phyloP scores from a whole-genome alignment of 2,329 filamentous ascomycete species.

The Hymenoscyphus occultus region DNA sequence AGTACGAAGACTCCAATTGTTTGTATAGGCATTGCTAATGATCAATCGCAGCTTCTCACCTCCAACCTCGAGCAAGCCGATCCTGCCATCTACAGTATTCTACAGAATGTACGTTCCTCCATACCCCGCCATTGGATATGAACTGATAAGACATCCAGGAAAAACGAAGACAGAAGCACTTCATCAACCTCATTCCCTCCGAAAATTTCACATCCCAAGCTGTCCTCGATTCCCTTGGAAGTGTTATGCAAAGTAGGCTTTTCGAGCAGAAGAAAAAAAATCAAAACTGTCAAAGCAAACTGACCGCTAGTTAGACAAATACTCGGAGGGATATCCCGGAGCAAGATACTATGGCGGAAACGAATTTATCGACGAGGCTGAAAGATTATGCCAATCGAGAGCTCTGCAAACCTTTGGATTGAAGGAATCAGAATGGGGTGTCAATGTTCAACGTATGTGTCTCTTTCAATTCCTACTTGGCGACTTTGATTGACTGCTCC shows the following conservation, averaged over 20 bases:
- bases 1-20: conserved; percentile 39
- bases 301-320: conserved; percentile 67
- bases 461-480: not conserved
- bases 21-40: conserved; percentile 16
- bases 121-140: conserved; percentile 10
- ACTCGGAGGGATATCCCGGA: conserved; percentile 96
- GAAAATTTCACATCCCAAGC: conserved; percentile 96
- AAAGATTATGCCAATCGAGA: conserved; percentile 84
- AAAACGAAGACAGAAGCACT: conserved; percentile 94
- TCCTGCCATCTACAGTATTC: conserved; percentile 80
- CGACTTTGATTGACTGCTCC: conserved; percentile 7
- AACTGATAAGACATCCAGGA: conserved; percentile 54
- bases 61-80: conserved; percentile 80
- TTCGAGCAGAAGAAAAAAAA: conserved; percentile 29
- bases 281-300: conserved; percentile 31
- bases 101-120: conserved; percentile 68
- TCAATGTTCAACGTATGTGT: conserved; percentile 81
- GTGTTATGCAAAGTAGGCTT: conserved; percentile 84
- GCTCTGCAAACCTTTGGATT: conserved; percentile 85
- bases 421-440: conserved; percentile 85
- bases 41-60: conserved; percentile 64
- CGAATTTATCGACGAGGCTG: conserved; percentile 89
- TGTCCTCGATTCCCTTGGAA: conserved; percentile 85
- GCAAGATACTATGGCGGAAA: conserved; percentile 97
- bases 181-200: conserved; percentile 94